Base-by-base conservation (phyloP, 805 yeast genomes). In the Wickerhamomyces mucosus region DNA sequence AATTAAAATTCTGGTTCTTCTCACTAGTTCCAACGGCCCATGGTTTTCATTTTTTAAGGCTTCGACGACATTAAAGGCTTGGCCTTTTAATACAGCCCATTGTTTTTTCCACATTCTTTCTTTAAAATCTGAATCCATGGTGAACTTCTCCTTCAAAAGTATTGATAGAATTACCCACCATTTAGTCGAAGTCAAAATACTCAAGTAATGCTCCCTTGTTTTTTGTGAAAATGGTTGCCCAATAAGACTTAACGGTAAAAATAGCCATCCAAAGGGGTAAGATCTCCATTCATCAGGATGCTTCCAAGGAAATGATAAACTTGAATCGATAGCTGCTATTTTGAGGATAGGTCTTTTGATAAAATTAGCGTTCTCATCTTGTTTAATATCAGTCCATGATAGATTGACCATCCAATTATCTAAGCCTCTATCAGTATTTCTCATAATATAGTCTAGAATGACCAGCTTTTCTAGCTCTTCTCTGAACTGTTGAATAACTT, bases 251-350 rank as follows among this genome's bases (percentile, higher is more conserved):
- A 69, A 52, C 1, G 88, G 88, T 21, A 79, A 52, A 43, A 73
- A 78, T 17, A 79, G 54, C 89, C 89, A 79, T 0, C 88, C 88
- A 54, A 68, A 79, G 0, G 88, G 88, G 43, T 75, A 79, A 1
- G 83, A 75, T 34, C 88, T 56, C 84, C 86, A 78, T 46, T 78
- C 85, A 51, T 79, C 82, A 0, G 88, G 88, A 41, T 78, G 84
- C 45, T 79, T 78, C 85, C 85, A 79, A 5, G 89, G 88, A 43
- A 75, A 78, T 0, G 86, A 65, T 19, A 79, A 58, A 0, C 86
- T 86, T 12, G 82, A 76, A 45, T 79, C 88, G 27, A 79, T 79
- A 1, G 88, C 89, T 3, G 83, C 85, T 19, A 79, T 61, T 31
- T 59, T 63, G 11, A 79, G 37, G 1, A 25, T 34, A 0, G 78